These are phyloP conservation scores for Leavenworthia alabamica DNA, from an alignment of 345 rosid genomes.

Conservation along the genomic window DNA sequence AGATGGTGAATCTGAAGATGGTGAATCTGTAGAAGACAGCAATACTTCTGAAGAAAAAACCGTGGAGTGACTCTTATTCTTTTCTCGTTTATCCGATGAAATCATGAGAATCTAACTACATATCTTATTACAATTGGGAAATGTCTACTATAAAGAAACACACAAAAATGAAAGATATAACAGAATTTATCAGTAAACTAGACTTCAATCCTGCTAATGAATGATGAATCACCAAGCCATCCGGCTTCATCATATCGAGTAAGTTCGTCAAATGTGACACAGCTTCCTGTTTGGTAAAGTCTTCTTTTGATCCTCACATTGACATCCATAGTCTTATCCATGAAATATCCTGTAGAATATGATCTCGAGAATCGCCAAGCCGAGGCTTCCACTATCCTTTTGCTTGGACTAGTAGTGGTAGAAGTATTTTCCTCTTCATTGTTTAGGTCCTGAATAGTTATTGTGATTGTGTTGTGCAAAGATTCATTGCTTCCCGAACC, in stretches of 20 bases:
- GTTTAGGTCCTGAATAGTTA: conserved; percentile 19
- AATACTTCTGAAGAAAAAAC: conserved; percentile 21
- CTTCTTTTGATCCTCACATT: conserved; percentile 35
- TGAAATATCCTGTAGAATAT: conserved; percentile 74
- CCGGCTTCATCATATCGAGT: conserved; percentile 7
- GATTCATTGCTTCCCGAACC: conserved; percentile 25
- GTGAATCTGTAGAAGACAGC: conserved; percentile 22
- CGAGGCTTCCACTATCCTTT: conserved; percentile 21
- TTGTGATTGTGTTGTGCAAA: conserved; percentile 14
- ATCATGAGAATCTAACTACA: conserved; percentile 11
- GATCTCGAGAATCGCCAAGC: conserved; percentile 47
- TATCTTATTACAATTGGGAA: conserved; percentile 29
- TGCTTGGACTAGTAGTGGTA: conserved; percentile 29
- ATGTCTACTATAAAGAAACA: conserved; percentile 18
- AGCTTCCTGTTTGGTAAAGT: conserved; percentile 49
- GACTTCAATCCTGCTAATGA: conserved; percentile 14
- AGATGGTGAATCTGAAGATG: conserved; percentile 25
- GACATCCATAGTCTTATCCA: conserved; percentile 22
- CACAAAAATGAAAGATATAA: background rate
- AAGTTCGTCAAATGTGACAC: conserved; percentile 49
- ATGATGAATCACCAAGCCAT: conserved; percentile 28
- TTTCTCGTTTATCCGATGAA: background rate
- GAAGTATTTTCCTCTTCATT: conserved; percentile 31
- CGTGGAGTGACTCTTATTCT: conserved; percentile 22
- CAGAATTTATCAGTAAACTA: conserved; percentile 15